Evolutionary conservation across 441 rosid species (phyloP).

Genomic region (Daphne laureola): DNA sequence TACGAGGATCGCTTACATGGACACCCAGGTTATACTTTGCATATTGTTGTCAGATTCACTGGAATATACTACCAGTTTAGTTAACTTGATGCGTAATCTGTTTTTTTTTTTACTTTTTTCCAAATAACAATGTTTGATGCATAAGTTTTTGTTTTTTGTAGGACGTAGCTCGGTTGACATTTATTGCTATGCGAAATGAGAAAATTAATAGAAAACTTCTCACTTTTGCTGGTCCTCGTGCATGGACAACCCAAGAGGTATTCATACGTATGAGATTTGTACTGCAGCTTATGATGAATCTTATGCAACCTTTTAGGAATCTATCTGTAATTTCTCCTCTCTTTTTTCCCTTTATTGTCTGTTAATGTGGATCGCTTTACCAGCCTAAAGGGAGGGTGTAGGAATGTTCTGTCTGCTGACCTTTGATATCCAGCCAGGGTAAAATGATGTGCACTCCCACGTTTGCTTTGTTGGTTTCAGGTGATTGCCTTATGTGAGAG

Average conservation of each 20-base stretch:
- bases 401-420: background rate
- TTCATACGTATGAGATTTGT: background rate
- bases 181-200: conserved; percentile 74
- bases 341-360: background rate
- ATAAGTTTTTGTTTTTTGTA: conserved; percentile 14
- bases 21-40: conserved; percentile 57
- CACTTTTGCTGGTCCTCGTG: conserved; percentile 93
- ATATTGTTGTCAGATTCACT: conserved; percentile 7
- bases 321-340: background rate
- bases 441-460: conserved; percentile 6
- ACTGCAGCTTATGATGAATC: background rate
- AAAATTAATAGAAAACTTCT: conserved; percentile 63
- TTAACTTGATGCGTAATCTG: background rate
- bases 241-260: conserved; percentile 99
- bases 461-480: conserved; percentile 26
- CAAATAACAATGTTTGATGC: too few species aligned
- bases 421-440: background rate
- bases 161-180: conserved; percentile 92
- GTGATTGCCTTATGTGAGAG: conserved; percentile 87
- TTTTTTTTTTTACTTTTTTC: too few species aligned
- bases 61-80: background rate
- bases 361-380: too few species aligned
- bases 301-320: background rate
- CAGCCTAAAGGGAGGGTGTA: too few species aligned
- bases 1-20: conserved; percentile 93